These are phyloP conservation scores for Termitomyces sp. DNA, from an alignment of 768 basidiomycete genomes.

Conservation along the genomic window DNA sequence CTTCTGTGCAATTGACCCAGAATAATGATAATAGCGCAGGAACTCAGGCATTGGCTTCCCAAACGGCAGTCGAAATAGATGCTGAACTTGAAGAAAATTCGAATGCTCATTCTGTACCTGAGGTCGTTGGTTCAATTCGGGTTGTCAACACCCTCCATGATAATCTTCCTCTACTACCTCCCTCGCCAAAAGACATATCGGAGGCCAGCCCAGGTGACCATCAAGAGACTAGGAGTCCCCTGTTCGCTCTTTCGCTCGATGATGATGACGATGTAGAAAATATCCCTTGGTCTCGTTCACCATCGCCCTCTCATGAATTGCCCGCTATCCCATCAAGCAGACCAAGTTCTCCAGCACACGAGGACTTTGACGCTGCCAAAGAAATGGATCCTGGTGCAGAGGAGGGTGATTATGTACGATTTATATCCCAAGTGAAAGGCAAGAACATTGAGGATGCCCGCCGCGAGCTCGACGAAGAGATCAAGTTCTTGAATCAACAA, in stretches of 20 bases:
- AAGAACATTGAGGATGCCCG: slow-evolving; percentile 76
- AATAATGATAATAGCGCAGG: background rate
- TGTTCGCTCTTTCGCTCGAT: slow-evolving; percentile 11
- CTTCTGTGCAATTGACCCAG: background rate
- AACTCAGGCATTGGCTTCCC: background rate
- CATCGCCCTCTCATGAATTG: slow-evolving; percentile 23
- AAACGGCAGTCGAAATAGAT: background rate
- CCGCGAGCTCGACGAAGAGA: slow-evolving; percentile 90
- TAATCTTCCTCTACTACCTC: background rate
- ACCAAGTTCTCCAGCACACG: slow-evolving; percentile 22
- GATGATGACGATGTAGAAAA: slow-evolving; percentile 11
- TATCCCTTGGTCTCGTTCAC: slow-evolving; percentile 29
- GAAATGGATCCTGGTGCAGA: slow-evolving; percentile 80
- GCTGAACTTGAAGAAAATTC: background rate
- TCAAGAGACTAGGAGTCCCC: slow-evolving; percentile 6
- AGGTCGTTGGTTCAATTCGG: background rate
- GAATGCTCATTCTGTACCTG: background rate
- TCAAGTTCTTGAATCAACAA: slow-evolving; percentile 73
- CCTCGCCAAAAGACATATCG: background rate
- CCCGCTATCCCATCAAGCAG: slow-evolving; percentile 15
- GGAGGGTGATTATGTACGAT: slow-evolving; percentile 87
- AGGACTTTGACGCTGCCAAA: slow-evolving; percentile 77
- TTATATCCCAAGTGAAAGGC: slow-evolving; percentile 88
- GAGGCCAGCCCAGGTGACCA: background rate
- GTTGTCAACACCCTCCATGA: background rate